A percentile compares a stretch with the other conserved stretches of the same genome.
Evolutionary conservation across 1,284 basidiomycete genomes (phyloP).

Genomic region (Boletus mariae): DNA sequence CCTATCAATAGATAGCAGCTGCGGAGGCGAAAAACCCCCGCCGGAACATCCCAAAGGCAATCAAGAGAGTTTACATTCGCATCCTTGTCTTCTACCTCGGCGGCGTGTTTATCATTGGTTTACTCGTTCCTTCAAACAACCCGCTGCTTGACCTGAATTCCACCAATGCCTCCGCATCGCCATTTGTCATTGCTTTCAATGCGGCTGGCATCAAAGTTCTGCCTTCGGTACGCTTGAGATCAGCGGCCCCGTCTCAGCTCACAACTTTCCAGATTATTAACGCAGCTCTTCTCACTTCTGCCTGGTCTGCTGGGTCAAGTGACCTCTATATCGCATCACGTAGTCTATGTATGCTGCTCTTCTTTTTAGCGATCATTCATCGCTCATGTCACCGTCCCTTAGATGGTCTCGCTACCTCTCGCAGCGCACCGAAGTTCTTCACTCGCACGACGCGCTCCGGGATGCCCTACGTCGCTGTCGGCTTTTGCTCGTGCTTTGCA

Average conservation of each 20-base stretch:
- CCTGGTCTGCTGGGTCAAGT: conserved; percentile 47
- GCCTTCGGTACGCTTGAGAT: conserved; percentile 36
- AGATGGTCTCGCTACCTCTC: conserved; percentile 57
- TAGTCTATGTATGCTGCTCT: conserved; percentile 18
- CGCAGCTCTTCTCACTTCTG: conserved; percentile 59
- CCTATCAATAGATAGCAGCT: conserved; percentile 40
- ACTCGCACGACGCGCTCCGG: conserved; percentile 50
- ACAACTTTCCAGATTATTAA: conserved; percentile 49
- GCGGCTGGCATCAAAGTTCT: conserved; percentile 51
- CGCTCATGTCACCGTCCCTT: background rate
- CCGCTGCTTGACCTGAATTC: conserved; percentile 33
- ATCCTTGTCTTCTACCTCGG: conserved; percentile 52
- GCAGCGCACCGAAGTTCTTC: conserved; percentile 60
- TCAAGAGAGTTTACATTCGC: conserved; percentile 51
- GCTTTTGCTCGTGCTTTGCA: conserved; percentile 48
- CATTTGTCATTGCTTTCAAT: conserved; percentile 52
- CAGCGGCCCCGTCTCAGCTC: background rate
- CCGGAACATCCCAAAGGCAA: conserved; percentile 39
- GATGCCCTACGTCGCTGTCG: conserved; percentile 55
- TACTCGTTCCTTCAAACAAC: conserved; percentile 49
- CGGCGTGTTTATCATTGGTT: conserved; percentile 46
- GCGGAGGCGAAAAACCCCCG: conserved; percentile 40
- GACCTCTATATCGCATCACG: conserved; percentile 27
- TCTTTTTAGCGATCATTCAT: background rate
- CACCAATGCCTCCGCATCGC: conserved; percentile 38